Evolutionary conservation across 1,139 yeast genomes (phyloP), one percentile per base, ranked within the genome.

Genomic region (Candida frijolesensis): DNA sequence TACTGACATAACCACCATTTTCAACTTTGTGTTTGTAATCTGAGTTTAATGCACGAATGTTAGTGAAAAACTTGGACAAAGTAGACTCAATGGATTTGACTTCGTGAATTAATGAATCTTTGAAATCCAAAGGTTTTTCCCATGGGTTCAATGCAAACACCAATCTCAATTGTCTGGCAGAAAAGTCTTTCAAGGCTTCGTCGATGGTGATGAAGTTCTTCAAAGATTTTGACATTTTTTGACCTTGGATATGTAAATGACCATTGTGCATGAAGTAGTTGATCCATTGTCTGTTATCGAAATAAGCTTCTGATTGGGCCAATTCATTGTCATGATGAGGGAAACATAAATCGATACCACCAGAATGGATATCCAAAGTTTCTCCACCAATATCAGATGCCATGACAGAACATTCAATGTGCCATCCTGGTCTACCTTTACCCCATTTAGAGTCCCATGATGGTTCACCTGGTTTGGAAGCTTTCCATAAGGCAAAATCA

Each of bases 291-390:
- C 82, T 73, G 68, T 89, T 86, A 61, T 89, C 90, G 67, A 79
- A 94, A 67, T 85, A 87, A 5, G 98, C 99, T 70, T 94, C 99
- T 29, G 95, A 82, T 72, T 94, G 99, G 1, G 99, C 99, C 60
- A 94, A 76, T 72, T 94, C 99, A 63, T 94, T 94, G 70, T 94
- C 99, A 70, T 94, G 99, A 67, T 94, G 99, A n/a, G 99, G 99
- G 76, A 94, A 95, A 30, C 98, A 97, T 63, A 94, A 80, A 70
- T 94, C 99, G 53, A 94, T 84, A 57, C 99, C 99, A 51, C 99
- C 99, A 19, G 96, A 86, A 67, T 94, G 99, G 58, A 94, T 90
- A 70, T 94, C 99, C 79, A 95, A 87, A 51, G 80, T 79, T 34
- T 81, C 71, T 1, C 98, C 98, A 42, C 89, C 78, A 45, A 91